These are phyloP conservation scores for Amanita thiersii DNA, from an alignment of 768 basidiomycete genomes.

Conservation along the genomic window DNA sequence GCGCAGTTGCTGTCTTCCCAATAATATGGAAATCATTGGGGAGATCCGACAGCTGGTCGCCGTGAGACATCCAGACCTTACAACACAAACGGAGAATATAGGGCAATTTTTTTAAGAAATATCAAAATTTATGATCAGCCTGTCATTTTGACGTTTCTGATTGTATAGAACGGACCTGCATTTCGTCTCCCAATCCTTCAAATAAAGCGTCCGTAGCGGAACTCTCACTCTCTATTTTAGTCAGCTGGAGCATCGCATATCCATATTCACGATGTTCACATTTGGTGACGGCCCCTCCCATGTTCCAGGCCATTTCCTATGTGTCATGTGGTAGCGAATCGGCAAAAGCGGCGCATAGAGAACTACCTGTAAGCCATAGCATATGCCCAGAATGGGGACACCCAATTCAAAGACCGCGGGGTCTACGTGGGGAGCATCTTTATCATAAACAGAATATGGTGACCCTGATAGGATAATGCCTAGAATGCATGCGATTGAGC, in stretches of 20 bases:
- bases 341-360: not conserved
- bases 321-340: not conserved
- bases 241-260: constrained; percentile 73
- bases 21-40: constrained; percentile 85
- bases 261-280: constrained; percentile 96
- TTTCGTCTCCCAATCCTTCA: constrained; percentile 76
- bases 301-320: constrained; percentile 89
- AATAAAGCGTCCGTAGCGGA: constrained; percentile 68
- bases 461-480: constrained; percentile 97
- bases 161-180: constrained; percentile 52
- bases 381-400: constrained; percentile 92
- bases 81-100: constrained; percentile 3
- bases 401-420: constrained; percentile 82
- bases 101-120: not conserved
- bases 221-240: constrained; percentile 42
- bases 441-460: constrained; percentile 95
- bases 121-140: too few relatives aligned
- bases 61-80: constrained; percentile 99
- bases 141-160: constrained; percentile 7
- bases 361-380: constrained; percentile 89
- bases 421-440: constrained; percentile 89
- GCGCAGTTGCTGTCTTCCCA: constrained; percentile 79
- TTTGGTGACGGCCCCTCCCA: constrained; percentile 77
- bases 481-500: constrained; percentile 12
- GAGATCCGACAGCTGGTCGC: constrained; percentile 80